Conservation (phyloP, 805 yeast genomes). For the Wickerhamomyces chaumierensis region DNA sequence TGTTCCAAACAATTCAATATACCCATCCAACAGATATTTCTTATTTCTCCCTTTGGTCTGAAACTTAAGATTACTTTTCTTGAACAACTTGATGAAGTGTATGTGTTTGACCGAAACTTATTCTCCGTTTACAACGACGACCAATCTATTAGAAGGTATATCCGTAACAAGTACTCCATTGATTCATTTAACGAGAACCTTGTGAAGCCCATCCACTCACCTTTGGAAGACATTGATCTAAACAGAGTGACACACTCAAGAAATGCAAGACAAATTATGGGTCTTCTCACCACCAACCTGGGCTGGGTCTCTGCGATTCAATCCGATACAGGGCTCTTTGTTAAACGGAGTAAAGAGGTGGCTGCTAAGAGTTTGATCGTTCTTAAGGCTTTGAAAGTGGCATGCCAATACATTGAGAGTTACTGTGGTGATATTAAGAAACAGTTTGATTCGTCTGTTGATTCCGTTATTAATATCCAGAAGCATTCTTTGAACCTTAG, state of each 20-base stretch:
- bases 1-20: conserved; percentile 30
- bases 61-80: conserved; percentile 35
- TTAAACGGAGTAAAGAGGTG: conserved; percentile 20
- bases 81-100: conserved; percentile 42
- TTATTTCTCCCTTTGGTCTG: conserved; percentile 56
- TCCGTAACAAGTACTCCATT: conserved; percentile 2
- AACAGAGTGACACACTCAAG: conserved; percentile 8
- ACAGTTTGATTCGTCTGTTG: conserved; percentile 26
- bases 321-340: conserved; percentile 26
- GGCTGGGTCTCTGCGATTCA: conserved; percentile 40
- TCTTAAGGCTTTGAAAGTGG: conserved; percentile 34
- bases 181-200: conserved; percentile 4
- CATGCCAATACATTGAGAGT: conserved; percentile 36
- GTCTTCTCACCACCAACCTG: conserved; percentile 32
- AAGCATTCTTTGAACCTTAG: conserved; percentile 26
- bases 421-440: conserved; percentile 40
- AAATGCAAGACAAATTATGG: conserved; percentile 14
- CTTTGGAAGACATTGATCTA: conserved; percentile 20
- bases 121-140: conserved; percentile 26
- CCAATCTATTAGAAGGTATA: conserved; percentile 10
- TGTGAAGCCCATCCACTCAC: conserved; percentile 27
- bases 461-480: conserved; percentile 27
- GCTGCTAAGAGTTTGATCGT: conserved; percentile 27
- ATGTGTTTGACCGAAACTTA: conserved; percentile 50
- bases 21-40: conserved; percentile 29